These are phyloP conservation scores for Trichosporon faecale DNA, from an alignment of 1,284 basidiomycete species.

Conservation along the genomic window DNA sequence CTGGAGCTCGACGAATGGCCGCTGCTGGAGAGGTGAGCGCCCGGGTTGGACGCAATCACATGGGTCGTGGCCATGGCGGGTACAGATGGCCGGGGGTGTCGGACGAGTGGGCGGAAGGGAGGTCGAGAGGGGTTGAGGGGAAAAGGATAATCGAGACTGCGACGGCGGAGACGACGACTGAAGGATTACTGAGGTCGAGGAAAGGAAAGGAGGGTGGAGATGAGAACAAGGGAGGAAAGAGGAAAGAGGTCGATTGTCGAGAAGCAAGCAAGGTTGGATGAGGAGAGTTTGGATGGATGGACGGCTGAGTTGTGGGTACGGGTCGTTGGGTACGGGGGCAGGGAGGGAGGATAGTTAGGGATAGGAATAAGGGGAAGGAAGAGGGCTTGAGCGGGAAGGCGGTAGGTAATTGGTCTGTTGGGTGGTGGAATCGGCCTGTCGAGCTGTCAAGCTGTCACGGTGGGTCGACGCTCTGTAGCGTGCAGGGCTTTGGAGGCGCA, in stretches of 20 bases:
- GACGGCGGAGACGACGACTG: neutral
- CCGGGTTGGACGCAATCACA: slow-evolving; percentile 50
- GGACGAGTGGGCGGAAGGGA: slow-evolving; percentile 1
- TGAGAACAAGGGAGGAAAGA: slow-evolving; percentile 21
- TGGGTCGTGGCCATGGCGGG: slow-evolving; percentile 51
- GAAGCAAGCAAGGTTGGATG: slow-evolving; percentile 27
- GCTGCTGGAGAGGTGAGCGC: slow-evolving; percentile 42
- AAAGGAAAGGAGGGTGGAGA: slow-evolving; percentile 4
- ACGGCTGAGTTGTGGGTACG: slow-evolving; percentile 21
- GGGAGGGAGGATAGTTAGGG: slow-evolving; percentile 3
- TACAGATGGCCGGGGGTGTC: slow-evolving; percentile 11
- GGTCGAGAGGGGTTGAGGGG: neutral
- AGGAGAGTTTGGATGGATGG: slow-evolving; percentile 31
- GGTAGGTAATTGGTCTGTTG: slow-evolving; percentile 8
- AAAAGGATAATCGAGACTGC: neutral
- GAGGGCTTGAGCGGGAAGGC: slow-evolving; percentile 10
- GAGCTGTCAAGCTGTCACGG: neutral
- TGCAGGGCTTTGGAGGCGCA: neutral
- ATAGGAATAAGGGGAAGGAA: slow-evolving; percentile 9
- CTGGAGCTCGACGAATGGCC: slow-evolving; percentile 48
- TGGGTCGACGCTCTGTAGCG: neutral
- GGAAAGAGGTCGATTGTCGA: slow-evolving; percentile 27
- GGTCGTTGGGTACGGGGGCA: slow-evolving; percentile 22
- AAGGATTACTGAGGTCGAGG: neutral
- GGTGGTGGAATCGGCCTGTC: neutral